Evolutionary conservation across 345 rosid species (phyloP).

Genomic region (Cardamine occulta): DNA sequence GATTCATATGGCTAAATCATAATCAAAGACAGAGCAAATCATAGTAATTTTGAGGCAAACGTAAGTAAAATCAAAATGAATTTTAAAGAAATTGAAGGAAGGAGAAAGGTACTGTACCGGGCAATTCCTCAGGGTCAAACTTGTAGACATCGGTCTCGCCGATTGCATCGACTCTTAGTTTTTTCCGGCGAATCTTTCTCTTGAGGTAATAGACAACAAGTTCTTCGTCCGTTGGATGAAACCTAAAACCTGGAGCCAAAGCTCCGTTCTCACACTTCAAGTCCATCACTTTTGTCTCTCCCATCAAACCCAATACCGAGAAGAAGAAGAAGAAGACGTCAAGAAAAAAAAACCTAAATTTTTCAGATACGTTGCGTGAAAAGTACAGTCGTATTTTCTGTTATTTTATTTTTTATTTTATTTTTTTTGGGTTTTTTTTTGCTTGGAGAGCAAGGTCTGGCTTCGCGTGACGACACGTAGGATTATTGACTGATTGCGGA

Average conservation of each 20-base stretch:
- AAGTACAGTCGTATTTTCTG: slow-evolving; percentile 11
- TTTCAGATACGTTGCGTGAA: background rate
- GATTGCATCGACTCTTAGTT: slow-evolving; percentile 61
- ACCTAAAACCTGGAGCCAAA: slow-evolving; percentile 93
- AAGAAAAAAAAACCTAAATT: background rate
- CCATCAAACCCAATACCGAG: background rate
- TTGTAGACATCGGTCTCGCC: slow-evolving; percentile 85
- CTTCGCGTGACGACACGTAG: background rate
- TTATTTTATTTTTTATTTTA: background rate
- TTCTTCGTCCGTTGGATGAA: slow-evolving; percentile 97
- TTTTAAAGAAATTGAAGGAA: background rate
- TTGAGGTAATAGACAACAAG: slow-evolving; percentile 73
- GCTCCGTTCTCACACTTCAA: slow-evolving; percentile 37
- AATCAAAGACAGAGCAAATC: background rate
- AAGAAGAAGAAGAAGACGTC: background rate
- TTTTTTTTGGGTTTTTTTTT: background rate
- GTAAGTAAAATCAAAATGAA: background rate
- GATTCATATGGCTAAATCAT: background rate
- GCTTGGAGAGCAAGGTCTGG: background rate
- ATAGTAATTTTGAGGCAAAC: background rate
- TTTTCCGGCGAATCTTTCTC: slow-evolving; percentile 71
- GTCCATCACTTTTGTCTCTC: slow-evolving; percentile 31
- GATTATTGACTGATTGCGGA: background rate
- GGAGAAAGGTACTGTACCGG: slow-evolving; percentile 51
- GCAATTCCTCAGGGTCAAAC: slow-evolving; percentile 92